These are phyloP conservation scores for Kuraishia cidri DNA, from an alignment of 805 yeast species.

Conservation along the genomic window DNA sequence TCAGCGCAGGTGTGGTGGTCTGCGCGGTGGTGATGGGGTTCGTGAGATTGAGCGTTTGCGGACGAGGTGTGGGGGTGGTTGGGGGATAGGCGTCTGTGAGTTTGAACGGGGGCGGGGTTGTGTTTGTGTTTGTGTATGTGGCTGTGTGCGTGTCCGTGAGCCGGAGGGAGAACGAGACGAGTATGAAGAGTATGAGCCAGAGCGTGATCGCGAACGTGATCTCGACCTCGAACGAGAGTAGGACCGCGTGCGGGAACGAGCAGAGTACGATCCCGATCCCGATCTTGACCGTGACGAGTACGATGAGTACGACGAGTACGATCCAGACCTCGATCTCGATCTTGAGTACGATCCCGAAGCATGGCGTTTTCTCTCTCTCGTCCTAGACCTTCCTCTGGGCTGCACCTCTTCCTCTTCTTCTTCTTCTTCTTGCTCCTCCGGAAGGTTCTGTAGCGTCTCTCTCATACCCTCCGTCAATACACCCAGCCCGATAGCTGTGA, in stretches of 20 bases:
- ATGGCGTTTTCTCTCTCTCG: constrained; percentile 1
- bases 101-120: too few relatives aligned
- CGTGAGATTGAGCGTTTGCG: too few relatives aligned
- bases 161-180: too few relatives aligned
- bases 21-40: too few relatives aligned
- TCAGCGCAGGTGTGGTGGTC: too few relatives aligned
- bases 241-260: too few relatives aligned
- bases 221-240: constrained; percentile 3
- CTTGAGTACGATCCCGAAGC: constrained; percentile 7
- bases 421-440: constrained; percentile 12
- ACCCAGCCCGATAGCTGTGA: constrained; percentile 90
- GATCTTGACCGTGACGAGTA: neutral
- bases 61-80: too few relatives aligned
- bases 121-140: too few relatives aligned
- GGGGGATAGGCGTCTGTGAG: too few relatives aligned
- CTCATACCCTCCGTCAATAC: constrained; percentile 79
- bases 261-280: neutral
- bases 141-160: too few relatives aligned
- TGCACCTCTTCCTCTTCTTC: constrained; percentile 5
- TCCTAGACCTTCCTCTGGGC: constrained; percentile 8
- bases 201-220: constrained; percentile 11
- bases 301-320: constrained; percentile 2
- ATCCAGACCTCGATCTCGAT: constrained; percentile 10
- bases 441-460: constrained; percentile 17
- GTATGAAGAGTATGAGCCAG: constrained; percentile 6